phyloP scores from a whole-genome alignment of 1,284 basidiomycete genomes.

The Puccinia polysora region DNA sequence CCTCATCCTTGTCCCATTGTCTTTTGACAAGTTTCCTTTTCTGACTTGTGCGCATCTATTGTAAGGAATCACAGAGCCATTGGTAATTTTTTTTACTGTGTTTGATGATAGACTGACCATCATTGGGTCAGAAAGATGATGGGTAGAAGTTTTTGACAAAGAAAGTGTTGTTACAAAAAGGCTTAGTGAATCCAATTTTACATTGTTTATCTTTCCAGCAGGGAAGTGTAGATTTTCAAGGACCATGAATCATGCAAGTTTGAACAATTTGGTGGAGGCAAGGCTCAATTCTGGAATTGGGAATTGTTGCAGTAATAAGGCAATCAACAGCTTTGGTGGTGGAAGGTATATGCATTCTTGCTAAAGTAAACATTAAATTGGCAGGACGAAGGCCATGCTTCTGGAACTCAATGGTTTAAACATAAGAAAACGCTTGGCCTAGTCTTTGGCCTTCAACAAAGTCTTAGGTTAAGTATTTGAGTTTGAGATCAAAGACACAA shows the following conservation, averaged over 20 bases:
- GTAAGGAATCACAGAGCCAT: too few relatives aligned
- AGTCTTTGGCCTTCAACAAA: not conserved
- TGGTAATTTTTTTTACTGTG: too few relatives aligned
- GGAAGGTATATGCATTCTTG: not conserved
- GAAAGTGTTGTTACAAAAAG: too few relatives aligned
- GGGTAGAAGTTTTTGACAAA: too few relatives aligned
- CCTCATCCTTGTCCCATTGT: too few relatives aligned
- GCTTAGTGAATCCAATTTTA: not conserved
- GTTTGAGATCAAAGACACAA: not conserved
- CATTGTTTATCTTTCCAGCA: too few relatives aligned
- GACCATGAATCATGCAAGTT: not conserved
- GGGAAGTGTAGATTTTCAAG: too few relatives aligned
- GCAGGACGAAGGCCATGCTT: constrained; percentile 55
- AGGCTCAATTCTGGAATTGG: not conserved
- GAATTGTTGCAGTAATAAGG: not conserved
- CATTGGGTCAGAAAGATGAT: too few relatives aligned
- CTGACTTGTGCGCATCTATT: too few relatives aligned
- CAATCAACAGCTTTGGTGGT: not conserved
- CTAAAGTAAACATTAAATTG: constrained; percentile 52
- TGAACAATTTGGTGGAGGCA: not conserved
- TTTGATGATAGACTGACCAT: too few relatives aligned
- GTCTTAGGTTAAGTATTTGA: not conserved
- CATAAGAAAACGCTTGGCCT: not conserved
- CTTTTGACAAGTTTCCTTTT: too few relatives aligned
- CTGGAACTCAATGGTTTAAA: constrained; percentile 55